These are phyloP conservation scores for Aspergillus eucalypticola DNA, from an alignment of 2,329 filamentous ascomycete species.

Conservation along the genomic window DNA sequence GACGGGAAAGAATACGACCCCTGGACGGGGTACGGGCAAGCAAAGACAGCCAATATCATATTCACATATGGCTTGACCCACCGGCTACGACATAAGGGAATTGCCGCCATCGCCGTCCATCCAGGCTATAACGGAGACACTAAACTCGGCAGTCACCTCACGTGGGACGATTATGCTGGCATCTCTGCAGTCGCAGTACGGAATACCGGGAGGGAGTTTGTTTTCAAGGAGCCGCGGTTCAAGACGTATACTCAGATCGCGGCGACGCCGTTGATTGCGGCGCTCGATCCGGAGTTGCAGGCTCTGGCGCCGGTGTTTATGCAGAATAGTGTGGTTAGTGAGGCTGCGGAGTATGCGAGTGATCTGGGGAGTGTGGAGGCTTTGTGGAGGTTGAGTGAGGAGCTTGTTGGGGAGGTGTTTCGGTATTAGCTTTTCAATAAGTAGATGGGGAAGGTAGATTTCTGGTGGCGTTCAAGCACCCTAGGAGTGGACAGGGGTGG, in stretches of 20 bases:
- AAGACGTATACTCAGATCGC: conserved; percentile 1
- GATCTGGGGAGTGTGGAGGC: background rate
- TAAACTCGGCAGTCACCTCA: background rate
- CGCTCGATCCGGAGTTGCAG: background rate
- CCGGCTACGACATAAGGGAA: background rate
- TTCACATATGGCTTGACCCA: background rate
- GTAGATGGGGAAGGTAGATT: too few relatives aligned
- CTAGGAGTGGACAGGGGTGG: too few relatives aligned
- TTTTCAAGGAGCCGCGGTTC: conserved; percentile 5
- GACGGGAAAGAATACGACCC: conserved; percentile 16
- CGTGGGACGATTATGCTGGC: background rate
- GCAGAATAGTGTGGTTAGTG: conserved; percentile 5
- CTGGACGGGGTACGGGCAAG: conserved; percentile 1
- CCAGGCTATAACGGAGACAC: conserved; percentile 4
- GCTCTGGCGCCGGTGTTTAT: background rate
- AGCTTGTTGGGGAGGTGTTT: background rate
- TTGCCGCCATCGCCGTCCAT: background rate
- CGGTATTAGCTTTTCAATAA: background rate
- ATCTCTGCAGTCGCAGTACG: background rate
- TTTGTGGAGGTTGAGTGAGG: conserved; percentile 12
- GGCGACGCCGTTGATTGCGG: conserved; percentile 3
- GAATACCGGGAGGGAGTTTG: background rate
- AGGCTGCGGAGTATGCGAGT: conserved; percentile 1
- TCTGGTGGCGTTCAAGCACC: too few relatives aligned
- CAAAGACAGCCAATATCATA: background rate